phyloP scores from a whole-genome alignment of 371 early-diverging fungal genomes.

The Mucor piriformis region DNA sequence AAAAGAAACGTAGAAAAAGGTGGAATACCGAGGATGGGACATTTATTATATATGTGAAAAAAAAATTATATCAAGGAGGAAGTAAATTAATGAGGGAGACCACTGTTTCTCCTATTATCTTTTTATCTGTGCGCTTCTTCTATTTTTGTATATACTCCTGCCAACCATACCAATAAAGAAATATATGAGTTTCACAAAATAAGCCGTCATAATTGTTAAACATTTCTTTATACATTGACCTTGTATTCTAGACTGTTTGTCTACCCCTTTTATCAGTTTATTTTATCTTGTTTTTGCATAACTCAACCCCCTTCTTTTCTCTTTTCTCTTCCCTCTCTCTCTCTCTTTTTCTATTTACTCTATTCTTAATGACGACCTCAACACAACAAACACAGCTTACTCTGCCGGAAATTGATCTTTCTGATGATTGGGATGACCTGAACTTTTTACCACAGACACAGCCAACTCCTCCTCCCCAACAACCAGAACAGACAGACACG shows the following conservation, averaged over 20 bases:
- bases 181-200: not conserved
- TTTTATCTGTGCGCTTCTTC: not conserved
- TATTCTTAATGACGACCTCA: not conserved
- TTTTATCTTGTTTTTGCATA: not conserved
- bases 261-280: not conserved
- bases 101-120: not conserved
- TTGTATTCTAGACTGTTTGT: not conserved
- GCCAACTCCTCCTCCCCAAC: not conserved
- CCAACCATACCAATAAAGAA: not conserved
- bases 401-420: conserved; percentile 18
- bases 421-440: conserved; percentile 13
- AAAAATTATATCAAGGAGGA: no score
- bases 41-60: no score
- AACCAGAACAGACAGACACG: conserved; percentile 7
- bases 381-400: not conserved
- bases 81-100: no score
- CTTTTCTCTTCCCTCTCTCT: not conserved
- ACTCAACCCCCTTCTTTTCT: not conserved
- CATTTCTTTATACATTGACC: not conserved
- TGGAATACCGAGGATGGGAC: no score
- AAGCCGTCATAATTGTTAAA: not conserved
- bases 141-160: not conserved
- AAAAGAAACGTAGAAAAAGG: not conserved
- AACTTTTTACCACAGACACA: conserved; percentile 3
- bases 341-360: not conserved